phyloP scores from a whole-genome alignment of 1,139 yeast genomes.

The Suhomyces terraborum region DNA sequence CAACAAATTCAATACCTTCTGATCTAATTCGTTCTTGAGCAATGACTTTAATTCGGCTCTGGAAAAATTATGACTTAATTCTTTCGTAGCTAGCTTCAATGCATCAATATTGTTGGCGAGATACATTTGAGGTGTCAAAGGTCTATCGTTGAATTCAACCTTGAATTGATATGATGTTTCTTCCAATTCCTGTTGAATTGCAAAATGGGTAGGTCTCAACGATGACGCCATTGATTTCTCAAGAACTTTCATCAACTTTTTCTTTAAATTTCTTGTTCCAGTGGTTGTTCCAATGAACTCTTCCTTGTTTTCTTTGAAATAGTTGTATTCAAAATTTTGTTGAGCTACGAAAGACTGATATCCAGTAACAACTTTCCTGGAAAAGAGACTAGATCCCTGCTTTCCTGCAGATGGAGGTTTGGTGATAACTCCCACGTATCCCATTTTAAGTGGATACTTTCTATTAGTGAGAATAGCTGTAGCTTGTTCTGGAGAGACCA shows the following conservation, averaged over 20 bases:
- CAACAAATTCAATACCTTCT: conserved; percentile 77
- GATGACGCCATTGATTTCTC: conserved; percentile 92
- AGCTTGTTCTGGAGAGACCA: conserved; percentile 78
- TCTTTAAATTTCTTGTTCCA: conserved; percentile 75
- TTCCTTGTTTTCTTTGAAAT: conserved; percentile 60
- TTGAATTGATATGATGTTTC: conserved; percentile 92
- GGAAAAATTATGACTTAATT: conserved; percentile 79
- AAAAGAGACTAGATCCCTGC: conserved; percentile 30
- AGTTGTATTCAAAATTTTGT: conserved; percentile 63
- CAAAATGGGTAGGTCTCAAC: conserved; percentile 80
- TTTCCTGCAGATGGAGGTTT: conserved; percentile 56
- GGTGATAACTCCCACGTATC: conserved; percentile 96
- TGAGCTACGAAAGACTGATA: conserved; percentile 59
- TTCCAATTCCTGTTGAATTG: conserved; percentile 88
- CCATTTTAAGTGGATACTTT: conserved; percentile 90
- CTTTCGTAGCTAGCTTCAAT: conserved; percentile 84
- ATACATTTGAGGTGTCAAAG: conserved; percentile 89
- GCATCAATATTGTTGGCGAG: conserved; percentile 89
- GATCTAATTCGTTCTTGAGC: conserved; percentile 84
- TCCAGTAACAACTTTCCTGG: conserved; percentile 40
- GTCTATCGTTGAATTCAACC: conserved; percentile 94
- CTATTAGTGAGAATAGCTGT: conserved; percentile 67
- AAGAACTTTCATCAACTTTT: conserved; percentile 79
- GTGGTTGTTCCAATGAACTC: conserved; percentile 67
- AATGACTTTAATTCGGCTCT: conserved; percentile 79